phyloP scores from a whole-genome alignment of 2,329 filamentous ascomycete species.

The Calonectria crousiana region DNA sequence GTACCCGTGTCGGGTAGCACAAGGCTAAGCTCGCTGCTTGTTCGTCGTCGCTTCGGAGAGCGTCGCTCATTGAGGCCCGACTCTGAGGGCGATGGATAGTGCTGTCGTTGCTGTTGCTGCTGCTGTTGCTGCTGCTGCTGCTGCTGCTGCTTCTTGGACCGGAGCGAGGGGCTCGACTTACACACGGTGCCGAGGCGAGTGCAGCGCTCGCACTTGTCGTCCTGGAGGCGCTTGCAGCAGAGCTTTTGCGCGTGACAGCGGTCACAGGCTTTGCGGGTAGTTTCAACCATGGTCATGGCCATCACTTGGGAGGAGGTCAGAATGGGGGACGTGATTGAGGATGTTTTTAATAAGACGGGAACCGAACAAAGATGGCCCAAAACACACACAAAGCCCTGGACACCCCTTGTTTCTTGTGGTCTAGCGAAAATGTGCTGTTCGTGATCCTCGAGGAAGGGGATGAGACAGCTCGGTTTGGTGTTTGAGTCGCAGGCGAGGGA shows the following conservation, averaged over 20 bases:
- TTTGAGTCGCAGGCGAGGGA: neutral
- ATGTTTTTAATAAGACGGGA: constrained; percentile 42
- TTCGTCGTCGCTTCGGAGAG: constrained; percentile 54
- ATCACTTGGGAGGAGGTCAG: constrained; percentile 30
- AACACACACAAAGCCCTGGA: neutral
- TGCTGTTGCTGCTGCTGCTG: constrained; percentile 42
- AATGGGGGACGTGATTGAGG: constrained; percentile 43
- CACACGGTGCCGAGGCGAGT: constrained; percentile 56
- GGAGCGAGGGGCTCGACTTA: constrained; percentile 58
- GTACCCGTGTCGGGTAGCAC: constrained; percentile 52
- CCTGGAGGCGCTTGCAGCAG: constrained; percentile 57
- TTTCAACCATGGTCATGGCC: constrained; percentile 53
- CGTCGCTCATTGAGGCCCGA: constrained; percentile 39
- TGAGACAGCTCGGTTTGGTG: constrained; percentile 16
- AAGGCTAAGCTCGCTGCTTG: constrained; percentile 48
- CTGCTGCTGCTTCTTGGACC: constrained; percentile 51
- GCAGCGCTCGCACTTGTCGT: constrained; percentile 58
- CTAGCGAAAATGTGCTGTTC: neutral
- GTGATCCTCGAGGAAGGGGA: neutral
- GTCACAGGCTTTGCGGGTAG: constrained; percentile 59
- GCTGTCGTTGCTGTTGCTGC: constrained; percentile 29
- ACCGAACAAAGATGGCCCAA: constrained; percentile 21
- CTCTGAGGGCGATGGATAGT: constrained; percentile 16
- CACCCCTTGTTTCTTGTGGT: constrained; percentile 3
- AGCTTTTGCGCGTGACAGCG: constrained; percentile 61